Evolutionary conservation across 169 alveolate species (phyloP).

Genomic region (Plasmodium cynomolgi): DNA sequence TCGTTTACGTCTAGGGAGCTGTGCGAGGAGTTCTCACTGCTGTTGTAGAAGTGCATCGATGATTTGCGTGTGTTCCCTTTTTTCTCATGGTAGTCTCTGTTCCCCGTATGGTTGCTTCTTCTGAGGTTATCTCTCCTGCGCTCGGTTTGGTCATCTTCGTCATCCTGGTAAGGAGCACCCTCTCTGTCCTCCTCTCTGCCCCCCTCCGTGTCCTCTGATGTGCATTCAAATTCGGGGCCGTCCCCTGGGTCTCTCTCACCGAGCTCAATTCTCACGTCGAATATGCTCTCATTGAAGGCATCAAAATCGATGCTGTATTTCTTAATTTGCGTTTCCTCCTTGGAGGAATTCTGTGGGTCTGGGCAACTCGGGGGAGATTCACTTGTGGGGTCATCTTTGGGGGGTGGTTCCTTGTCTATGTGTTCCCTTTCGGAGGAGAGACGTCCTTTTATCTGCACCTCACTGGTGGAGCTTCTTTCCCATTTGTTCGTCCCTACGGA

Average conservation of each 20-base stretch:
- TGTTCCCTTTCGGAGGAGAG: neutral
- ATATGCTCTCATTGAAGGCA: slow-evolving; percentile 30
- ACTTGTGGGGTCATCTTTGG: neutral
- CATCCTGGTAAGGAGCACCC: neutral
- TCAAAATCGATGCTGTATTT: slow-evolving; percentile 62
- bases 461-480: neutral
- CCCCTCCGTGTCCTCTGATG: neutral
- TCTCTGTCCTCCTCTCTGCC: neutral
- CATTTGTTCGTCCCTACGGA: neutral
- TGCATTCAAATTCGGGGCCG: neutral
- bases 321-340: neutral
- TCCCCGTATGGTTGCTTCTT: neutral
- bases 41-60: neutral
- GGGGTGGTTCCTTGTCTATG: neutral
- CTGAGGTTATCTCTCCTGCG: neutral
- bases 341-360: neutral
- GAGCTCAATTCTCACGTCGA: slow-evolving; percentile 8
- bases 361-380: neutral
- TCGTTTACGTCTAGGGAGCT: slow-evolving; percentile 14
- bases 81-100: neutral
- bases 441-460: neutral
- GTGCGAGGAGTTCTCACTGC: neutral
- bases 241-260: slow-evolving; percentile 10
- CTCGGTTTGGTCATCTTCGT: neutral
- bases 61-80: neutral